Base-by-base conservation (phyloP, 164 flowering plant genomes). In the Liriodendron chinense region DNA sequence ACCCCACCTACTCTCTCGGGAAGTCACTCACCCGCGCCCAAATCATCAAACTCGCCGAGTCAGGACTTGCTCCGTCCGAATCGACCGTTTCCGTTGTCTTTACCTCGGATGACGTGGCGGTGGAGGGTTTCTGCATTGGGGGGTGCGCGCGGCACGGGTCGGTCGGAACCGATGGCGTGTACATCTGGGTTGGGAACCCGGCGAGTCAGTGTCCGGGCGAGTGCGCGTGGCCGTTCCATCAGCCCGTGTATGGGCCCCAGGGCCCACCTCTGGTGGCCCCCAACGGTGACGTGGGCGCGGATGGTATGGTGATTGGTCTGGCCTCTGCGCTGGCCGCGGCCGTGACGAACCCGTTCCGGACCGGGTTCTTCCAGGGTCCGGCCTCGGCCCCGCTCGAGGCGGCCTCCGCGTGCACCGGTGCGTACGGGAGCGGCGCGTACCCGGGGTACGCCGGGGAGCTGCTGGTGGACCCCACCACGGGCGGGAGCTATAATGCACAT, bases 331-430 rank as follows among this genome's bases (percentile, higher is more conserved):
- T 78, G 18, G 76, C 80, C 9, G 80, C 64, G 3, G 48, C 80
- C 4, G 70, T 74, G 18, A 78, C 80, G 5, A 78, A 78, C 64
- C 80, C 80, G 14, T 73, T 59, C 34, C 22, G 63, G 28, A 73
- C 20, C 47, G 80, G 76, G 62, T 73, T 34, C 70, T 78, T 73
- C 26, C 76, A 78, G 74, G 80, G 80, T 8, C 70, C 77, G 9
- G 74, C 74, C 20, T 25, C 73, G 47, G 80, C 80, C 1, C 80
- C 80, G 16, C 71, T 78, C 48, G 80, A 78, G 72, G 80, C 80
- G 1, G 77, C 65, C 24, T 70, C 80, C 24, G 80, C 80, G 1
- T 78, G 80, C 43, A 61, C 77, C 1, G 80, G 80, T 13, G 49
- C 25, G n/a, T 78, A 49, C 61, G 80, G 80, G 8, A 74, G 28